Evolutionary conservation across 2,329 filamentous ascomycete species (phyloP), one percentile per base, ranked within the genome.

Genomic region (Hortaea sp.): DNA sequence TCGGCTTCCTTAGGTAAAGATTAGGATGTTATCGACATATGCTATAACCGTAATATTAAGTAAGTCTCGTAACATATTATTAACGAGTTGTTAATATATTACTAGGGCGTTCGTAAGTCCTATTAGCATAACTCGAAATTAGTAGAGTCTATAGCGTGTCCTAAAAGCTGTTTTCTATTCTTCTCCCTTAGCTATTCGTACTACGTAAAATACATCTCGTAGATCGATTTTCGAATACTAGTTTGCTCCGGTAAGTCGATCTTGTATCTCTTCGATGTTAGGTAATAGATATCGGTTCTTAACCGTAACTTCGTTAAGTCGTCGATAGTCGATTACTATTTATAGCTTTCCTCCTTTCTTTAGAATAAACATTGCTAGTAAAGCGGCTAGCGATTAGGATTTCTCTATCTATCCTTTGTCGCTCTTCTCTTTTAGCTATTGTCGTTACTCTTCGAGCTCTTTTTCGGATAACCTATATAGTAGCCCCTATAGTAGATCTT

Each of bases 261-360:
- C 44, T n/a, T 49, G 29, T 13, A 48, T 50, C 43, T 61, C 47
- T 41, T 45, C 20, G 31, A 62, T 61, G 20, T 55, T 45, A 1
- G 41, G 53, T 49, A 64, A 38, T 2, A 39, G 50, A 41, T 61
- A 59, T 29, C 49, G 32, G 49, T 62, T 58, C 45, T 63, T 62
- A 29, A 56, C 49, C 3, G 45, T 63, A 10, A 58, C 54, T 7
- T 53, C 46, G 46, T 63, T 64, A 35, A 62, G 31, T 20, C 32
- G 32, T 39, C 47, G 29, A 41, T 60, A 63, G 47, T 63, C 46
- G 10, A 60, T 40, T 39, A 50, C 54, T 39, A 56, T 43, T 31
- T 41, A 28, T 47, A 58, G 35, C 10, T 41, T 51, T 29, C 48
- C 39, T 45, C 56, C 45, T 12, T 53, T 53, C 40, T 62, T 62